A percentile compares a stretch with the other conserved stretches of the same genome.
These are phyloP conservation scores for Leucaena leucocephala DNA, from an alignment of 306 rosid species.

Conservation along the genomic window DNA sequence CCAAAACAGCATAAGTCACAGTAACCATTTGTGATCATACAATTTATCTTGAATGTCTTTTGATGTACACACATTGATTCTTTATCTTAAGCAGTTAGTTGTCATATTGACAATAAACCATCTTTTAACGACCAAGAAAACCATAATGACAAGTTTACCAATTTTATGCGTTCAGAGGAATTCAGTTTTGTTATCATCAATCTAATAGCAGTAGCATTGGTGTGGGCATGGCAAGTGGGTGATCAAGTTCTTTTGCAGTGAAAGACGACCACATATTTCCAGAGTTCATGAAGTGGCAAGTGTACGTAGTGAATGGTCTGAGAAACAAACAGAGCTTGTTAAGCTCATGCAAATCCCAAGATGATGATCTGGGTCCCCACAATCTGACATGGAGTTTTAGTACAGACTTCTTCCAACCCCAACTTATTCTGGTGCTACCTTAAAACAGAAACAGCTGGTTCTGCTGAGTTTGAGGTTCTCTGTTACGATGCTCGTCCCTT, in stretches of 20 bases:
- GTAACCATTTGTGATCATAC: too few species aligned
- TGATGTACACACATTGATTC: not conserved
- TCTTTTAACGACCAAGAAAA: too few species aligned
- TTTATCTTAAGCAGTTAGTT: not conserved
- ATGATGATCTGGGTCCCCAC: slow-evolving; percentile 38
- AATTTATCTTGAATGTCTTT: not conserved
- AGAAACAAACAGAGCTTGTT: slow-evolving; percentile 32
- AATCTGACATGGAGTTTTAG: slow-evolving; percentile 55
- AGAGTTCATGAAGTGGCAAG: slow-evolving; percentile 50
- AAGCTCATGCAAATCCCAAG: slow-evolving; percentile 43
- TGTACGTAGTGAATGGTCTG: slow-evolving; percentile 40
- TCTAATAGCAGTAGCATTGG: slow-evolving; percentile 10
- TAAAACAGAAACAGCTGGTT: slow-evolving; percentile 27
- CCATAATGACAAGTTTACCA: too few species aligned
- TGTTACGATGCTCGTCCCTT: slow-evolving; percentile 49
- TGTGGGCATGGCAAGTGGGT: slow-evolving; percentile 25
- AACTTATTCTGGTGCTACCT: slow-evolving; percentile 45
- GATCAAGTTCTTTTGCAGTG: not conserved
- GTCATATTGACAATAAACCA: not conserved
- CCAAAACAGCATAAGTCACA: not conserved
- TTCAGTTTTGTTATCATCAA: not conserved
- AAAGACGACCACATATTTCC: slow-evolving; percentile 34
- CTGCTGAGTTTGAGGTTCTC: slow-evolving; percentile 37
- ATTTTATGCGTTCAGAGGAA: too few species aligned
- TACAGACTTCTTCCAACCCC: slow-evolving; percentile 38